Conservation (phyloP, 2,329 filamentous ascomycete species). For the Sporothrix phasma region DNA sequence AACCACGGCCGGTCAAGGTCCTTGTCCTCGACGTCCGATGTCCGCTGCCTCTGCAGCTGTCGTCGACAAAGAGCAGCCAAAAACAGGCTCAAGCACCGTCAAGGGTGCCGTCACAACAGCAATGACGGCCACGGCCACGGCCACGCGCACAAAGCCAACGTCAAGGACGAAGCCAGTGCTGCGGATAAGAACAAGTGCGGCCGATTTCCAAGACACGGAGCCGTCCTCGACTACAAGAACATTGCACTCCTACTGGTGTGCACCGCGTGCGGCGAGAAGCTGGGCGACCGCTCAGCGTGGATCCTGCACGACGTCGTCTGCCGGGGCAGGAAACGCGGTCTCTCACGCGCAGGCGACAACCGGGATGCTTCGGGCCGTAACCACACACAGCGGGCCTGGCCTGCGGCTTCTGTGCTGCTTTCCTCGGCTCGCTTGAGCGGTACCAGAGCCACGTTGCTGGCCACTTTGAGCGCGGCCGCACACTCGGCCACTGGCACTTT, state of each 20-base stretch:
- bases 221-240: background rate
- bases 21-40: background rate
- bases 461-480: slow-evolving; percentile 55
- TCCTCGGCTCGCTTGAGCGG: slow-evolving; percentile 54
- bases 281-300: slow-evolving; percentile 60
- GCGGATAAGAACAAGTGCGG: background rate
- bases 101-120: background rate
- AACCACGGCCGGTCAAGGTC: background rate
- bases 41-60: background rate
- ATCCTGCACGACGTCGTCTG: slow-evolving; percentile 56
- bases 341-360: background rate
- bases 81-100: background rate
- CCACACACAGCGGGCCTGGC: slow-evolving; percentile 56
- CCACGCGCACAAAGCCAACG: background rate
- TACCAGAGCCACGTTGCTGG: slow-evolving; percentile 58
- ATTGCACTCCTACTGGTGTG: slow-evolving; percentile 45
- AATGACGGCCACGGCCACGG: background rate
- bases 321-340: slow-evolving; percentile 42
- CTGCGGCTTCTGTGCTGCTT: slow-evolving; percentile 56
- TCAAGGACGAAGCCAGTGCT: background rate
- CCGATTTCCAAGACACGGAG: background rate
- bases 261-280: slow-evolving; percentile 52
- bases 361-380: background rate
- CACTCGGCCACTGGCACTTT: slow-evolving; percentile 58
- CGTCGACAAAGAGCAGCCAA: background rate